Conservation (phyloP, 306 rosid species). For the Castanea sativa region DNA sequence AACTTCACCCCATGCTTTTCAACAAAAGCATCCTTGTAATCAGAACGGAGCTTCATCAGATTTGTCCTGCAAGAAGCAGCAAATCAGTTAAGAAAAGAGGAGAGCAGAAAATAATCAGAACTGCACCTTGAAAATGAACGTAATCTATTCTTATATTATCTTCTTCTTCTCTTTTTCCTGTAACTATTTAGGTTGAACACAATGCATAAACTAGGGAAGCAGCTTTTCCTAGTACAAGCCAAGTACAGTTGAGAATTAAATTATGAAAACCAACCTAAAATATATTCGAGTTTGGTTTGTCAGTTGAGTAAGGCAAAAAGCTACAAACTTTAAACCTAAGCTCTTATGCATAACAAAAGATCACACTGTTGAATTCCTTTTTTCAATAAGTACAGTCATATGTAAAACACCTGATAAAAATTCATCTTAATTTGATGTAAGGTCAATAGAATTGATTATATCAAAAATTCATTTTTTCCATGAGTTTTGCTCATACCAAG, state of each 20-base stretch:
- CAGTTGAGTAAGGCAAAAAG: background rate
- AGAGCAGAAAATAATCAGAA: background rate
- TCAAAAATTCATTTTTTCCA: background rate
- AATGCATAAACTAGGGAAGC: background rate
- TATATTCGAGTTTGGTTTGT: background rate
- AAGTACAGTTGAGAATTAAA: background rate
- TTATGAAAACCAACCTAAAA: background rate
- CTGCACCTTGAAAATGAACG: background rate
- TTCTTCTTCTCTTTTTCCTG: background rate
- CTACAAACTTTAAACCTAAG: background rate
- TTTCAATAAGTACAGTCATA: background rate
- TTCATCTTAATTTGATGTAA: background rate
- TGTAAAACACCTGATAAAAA: background rate
- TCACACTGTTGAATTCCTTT: background rate
- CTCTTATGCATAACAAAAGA: background rate
- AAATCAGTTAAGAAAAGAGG: constrained; percentile 29
- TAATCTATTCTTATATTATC: background rate
- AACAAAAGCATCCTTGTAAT: constrained; percentile 81
- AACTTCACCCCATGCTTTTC: constrained; percentile 84
- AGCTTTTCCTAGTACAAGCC: too few relatives aligned
- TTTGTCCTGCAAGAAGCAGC: constrained; percentile 60
- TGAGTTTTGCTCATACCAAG: background rate
- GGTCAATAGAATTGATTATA: background rate
- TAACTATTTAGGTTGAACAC: background rate
- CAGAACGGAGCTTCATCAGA: constrained; percentile 90